Evolutionary conservation across 2,329 filamentous ascomycete species (phyloP), one percentile per base, ranked within the genome.

Genomic region (Fusarium tjaetaba): DNA sequence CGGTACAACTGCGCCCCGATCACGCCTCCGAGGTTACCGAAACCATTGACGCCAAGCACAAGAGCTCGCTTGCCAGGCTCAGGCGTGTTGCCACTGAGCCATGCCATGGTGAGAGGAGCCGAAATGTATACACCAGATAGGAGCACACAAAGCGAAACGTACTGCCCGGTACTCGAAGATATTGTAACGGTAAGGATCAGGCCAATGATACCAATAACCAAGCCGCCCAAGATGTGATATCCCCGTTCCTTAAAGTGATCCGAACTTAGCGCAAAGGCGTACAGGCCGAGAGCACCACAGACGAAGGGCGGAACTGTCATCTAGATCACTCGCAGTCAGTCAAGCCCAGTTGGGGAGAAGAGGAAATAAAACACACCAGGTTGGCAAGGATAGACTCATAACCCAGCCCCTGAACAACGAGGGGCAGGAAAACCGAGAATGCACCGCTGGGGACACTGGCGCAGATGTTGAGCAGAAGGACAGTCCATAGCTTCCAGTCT

Each of bases 1-100:
- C 77, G 68, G 59, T 78, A 78, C 22, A 78, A 51, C 46, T 78
- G 77, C 36, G 77, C 71, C 13, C 75, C 77, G 26, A 78, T 76
- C 26, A 78, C 70, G 41, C 77, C 77, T 22, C 77, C 77, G 10
- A 78, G 64, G 61, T 78, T 78, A 24, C 77, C 77, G 43, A 78
- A 78, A 46, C 77, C 68, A 57, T 78, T 78, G n/a, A 77, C 74
- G n/a, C 77, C 77, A 26, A 78, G 71, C 13, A 78, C 76, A 18
- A 78, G 73, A 20, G 77, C 73, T 16, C 77, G 75, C 61, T 78
- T 78, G 51, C 77, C 77, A 24, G 77, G 76, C 51, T 78, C 76
- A n/a, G 77, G 77, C 20, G 75, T 78, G 55, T 78, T 78, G 65
- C 77, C 77, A 48, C 74, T 78, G 26, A 78, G 72, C 77, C 77